Evolutionary conservation across 2,329 filamentous ascomycete species (phyloP).

Genomic region (Alternaria tenuissima): DNA sequence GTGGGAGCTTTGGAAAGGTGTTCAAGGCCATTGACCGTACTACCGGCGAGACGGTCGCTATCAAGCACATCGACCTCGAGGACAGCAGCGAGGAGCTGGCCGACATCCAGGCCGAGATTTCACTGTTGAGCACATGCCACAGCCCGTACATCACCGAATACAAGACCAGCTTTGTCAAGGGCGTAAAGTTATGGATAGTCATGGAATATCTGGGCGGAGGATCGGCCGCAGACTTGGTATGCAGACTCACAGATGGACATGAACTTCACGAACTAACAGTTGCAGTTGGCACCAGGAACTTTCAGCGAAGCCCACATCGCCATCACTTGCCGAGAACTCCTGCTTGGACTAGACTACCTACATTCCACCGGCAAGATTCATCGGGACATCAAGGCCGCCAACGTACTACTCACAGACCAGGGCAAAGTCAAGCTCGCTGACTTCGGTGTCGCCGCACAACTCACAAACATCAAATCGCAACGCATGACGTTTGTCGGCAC

Average conservation of each 20-base stretch:
- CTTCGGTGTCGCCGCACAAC: constrained; percentile 94
- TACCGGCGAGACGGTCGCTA: constrained; percentile 92
- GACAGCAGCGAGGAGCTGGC: constrained; percentile 98
- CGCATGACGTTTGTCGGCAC: constrained; percentile 99
- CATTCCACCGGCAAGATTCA: constrained; percentile 96
- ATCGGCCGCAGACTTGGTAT: constrained; percentile 90
- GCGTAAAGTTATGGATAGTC: constrained; percentile 98
- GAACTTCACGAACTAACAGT: constrained; percentile 28
- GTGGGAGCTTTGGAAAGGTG: constrained; percentile 94
- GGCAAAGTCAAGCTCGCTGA: constrained; percentile 96
- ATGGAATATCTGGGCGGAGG: constrained; percentile 98
- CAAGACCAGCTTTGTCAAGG: constrained; percentile 93
- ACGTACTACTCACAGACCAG: constrained; percentile 87
- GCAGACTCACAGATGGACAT: constrained; percentile 24
- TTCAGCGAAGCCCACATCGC: constrained; percentile 92
- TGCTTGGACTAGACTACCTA: constrained; percentile 90
- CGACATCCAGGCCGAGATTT: constrained; percentile 97
- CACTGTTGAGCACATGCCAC: constrained; percentile 91
- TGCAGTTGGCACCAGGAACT: constrained; percentile 83
- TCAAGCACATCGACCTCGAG: constrained; percentile 99
- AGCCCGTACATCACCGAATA: constrained; percentile 96
- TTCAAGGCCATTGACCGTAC: constrained; percentile 94
- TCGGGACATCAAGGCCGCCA: constrained; percentile 95
- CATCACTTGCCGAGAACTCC: constrained; percentile 90
- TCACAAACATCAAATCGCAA: constrained; percentile 97